These are phyloP conservation scores for Chlorella vulgaris DNA, from an alignment of 139 green algal species.

Conservation along the genomic window DNA sequence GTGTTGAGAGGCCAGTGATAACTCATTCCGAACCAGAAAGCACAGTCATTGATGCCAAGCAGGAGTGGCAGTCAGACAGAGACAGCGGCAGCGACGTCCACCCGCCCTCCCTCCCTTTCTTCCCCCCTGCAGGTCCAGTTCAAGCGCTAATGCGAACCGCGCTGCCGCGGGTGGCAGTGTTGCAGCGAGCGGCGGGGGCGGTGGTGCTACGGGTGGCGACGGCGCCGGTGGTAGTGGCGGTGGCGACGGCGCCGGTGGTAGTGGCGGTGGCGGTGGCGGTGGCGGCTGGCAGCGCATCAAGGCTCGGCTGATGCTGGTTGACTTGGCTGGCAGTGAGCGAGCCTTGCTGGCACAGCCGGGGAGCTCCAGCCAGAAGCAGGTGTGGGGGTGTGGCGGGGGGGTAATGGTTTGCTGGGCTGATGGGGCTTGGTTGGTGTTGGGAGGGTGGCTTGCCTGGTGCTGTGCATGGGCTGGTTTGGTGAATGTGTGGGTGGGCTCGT, in stretches of 20 bases:
- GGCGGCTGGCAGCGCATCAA: constrained; percentile 23
- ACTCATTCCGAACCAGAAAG: not conserved
- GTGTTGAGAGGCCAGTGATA: not conserved
- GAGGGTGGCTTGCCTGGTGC: not conserved
- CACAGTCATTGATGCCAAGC: not conserved
- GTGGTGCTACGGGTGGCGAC: too few species aligned
- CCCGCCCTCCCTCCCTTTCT: not conserved
- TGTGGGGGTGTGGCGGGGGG: not conserved
- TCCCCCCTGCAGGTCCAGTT: constrained; percentile 14
- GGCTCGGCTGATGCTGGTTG: constrained; percentile 39
- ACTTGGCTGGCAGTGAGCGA: constrained; percentile 33
- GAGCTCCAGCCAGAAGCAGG: constrained; percentile 22
- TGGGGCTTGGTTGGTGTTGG: not conserved
- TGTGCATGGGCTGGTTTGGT: too few species aligned
- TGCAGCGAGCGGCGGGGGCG: too few species aligned
- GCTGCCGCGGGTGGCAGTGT: too few species aligned
- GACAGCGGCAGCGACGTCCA: too few species aligned
- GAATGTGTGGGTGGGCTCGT: too few species aligned
- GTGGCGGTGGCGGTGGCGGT: too few species aligned
- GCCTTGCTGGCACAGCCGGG: not conserved
- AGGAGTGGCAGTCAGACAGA: too few species aligned
- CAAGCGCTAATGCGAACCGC: not conserved
- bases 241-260: too few species aligned
- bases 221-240: too few species aligned
- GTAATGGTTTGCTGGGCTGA: not conserved